Conservation (phyloP, 2,329 filamentous ascomycete species). For the Fusarium haematococcum region DNA sequence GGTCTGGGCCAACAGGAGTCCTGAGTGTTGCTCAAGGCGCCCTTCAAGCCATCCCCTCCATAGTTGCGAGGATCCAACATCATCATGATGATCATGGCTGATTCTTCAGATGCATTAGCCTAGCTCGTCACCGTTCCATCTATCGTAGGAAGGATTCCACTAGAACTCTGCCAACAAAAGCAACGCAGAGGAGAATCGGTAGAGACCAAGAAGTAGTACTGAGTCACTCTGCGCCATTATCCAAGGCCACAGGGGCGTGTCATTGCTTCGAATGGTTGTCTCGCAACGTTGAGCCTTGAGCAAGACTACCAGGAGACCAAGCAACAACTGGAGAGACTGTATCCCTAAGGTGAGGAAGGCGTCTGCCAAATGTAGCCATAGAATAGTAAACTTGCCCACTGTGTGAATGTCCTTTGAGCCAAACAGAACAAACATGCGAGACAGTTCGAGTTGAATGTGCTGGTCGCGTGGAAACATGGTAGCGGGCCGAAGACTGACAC, state of each 20-base stretch:
- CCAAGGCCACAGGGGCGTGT: not conserved
- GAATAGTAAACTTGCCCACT: not conserved
- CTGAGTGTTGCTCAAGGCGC: not conserved
- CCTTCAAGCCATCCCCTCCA: not conserved
- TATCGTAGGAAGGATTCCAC: not conserved
- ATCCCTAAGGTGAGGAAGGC: not conserved
- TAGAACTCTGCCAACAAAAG: not conserved
- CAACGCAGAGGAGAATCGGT: not conserved
- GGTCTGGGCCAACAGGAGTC: not conserved
- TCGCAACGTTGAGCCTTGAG: not conserved
- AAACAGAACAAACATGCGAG: not conserved
- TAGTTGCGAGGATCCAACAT: not conserved
- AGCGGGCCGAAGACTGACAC: not conserved
- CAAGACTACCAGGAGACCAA: not conserved
- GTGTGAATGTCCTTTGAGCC: not conserved
- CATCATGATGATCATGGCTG: not conserved
- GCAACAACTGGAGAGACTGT: not conserved
- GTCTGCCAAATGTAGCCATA: not conserved
- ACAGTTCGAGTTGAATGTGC: not conserved
- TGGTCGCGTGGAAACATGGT: not conserved
- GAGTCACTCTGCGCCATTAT: not conserved
- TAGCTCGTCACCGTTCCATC: not conserved
- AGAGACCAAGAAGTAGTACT: not conserved
- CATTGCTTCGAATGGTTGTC: not conserved
- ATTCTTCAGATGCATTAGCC: not conserved